Evolutionary conservation across 345 rosid genomes (phyloP), one percentile per base, ranked within the genome.

Genomic region (Linum usitatissimum): DNA sequence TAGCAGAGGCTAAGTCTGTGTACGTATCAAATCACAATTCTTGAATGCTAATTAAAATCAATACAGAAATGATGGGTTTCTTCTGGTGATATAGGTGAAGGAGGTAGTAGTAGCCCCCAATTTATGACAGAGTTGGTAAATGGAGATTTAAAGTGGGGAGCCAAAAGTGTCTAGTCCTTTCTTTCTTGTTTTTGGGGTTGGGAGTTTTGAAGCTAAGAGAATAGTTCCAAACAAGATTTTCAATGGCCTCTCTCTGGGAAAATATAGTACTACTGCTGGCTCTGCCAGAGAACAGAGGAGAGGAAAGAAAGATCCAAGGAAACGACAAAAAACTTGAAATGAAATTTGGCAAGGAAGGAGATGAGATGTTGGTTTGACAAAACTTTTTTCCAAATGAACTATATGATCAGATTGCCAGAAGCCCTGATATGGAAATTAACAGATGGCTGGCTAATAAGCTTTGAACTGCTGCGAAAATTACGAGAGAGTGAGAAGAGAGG

Each of bases 211-310:
- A 31, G 57, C 66, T 57, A 67, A 61, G 70, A 53, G 18, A 59
- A 67, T 67, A 69, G 59, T 63, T 70, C 68, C 76, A 74, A 74
- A 67, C 10, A 64, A 69, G 30, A 62, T 71, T 71, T 23, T 23
- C 28, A 23, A 23, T 23, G 28, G 68, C 80, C 71, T 57, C 72
- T 72, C 57, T 66, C 70, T 68, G 74, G 64, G 66, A 63, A 66
- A 71, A 63, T 68, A 64, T 66, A 49, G 73, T 66, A 57, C 70
- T 73, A 64, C 63, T 10, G 15, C 63, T 10, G 15, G 2, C 15
- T 10, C 51, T 45, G 51, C 15, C 51, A 45, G 63, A 66, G 42
- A 68, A 49, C 71, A 65, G 75, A 65, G 53, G 31, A 30, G 51
- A 61, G 53, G 36, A 45, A 64, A 53, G 68, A 65, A 65, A 20